These are phyloP conservation scores for Eucalyptus regnans DNA, from an alignment of 345 rosid species.

Conservation along the genomic window DNA sequence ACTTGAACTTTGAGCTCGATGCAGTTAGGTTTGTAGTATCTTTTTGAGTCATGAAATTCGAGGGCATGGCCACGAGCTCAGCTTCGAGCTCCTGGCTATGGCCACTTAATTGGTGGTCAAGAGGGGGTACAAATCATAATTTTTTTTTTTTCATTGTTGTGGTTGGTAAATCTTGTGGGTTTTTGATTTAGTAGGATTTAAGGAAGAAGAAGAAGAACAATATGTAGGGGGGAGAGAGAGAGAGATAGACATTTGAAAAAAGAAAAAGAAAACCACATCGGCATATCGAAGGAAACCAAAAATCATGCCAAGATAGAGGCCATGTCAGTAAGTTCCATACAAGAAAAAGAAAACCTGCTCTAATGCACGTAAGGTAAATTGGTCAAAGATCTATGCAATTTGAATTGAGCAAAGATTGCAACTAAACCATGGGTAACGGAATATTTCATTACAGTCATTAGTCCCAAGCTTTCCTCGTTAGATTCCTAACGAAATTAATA, in stretches of 20 bases:
- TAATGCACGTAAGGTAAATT: not conserved
- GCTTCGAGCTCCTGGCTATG: fast-evolving
- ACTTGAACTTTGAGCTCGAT: not conserved
- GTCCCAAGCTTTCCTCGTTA: no score
- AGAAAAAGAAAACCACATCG: no score
- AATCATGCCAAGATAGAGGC: not conserved
- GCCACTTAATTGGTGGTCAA: not conserved
- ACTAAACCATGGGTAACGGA: no score
- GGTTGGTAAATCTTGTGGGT: not conserved
- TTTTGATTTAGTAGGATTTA: not conserved
- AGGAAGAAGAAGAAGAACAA: not conserved
- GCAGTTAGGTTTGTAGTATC: not conserved
- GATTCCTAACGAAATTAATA: no score
- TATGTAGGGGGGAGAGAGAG: not conserved
- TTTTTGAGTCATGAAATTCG: not conserved
- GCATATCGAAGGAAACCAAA: no score
- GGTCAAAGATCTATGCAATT: fast-evolving
- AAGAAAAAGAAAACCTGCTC: not conserved
- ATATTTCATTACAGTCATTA: no score
- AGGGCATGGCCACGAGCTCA: not conserved
- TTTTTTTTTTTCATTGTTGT: no score
- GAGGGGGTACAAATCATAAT: not conserved
- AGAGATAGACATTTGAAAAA: no score
- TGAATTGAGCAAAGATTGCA: not conserved
- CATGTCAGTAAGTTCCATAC: not conserved